Evolutionary conservation across 2,329 filamentous ascomycete species (phyloP).

Genomic region (Sclerotiophoma versabilis): DNA sequence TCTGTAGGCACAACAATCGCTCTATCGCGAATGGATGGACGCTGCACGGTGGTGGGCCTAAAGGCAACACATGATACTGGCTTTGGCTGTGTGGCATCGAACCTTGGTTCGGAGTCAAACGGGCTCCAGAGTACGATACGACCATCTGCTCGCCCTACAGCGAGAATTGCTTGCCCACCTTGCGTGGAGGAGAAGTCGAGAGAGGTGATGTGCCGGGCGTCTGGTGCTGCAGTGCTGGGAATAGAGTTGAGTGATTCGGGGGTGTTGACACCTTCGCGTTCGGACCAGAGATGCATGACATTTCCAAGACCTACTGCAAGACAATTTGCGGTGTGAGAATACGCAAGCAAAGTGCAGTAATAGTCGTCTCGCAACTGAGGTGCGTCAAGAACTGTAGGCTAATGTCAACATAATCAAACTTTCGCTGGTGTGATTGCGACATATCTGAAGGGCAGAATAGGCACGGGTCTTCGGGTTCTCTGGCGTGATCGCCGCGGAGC

Average conservation of each 20-base stretch:
- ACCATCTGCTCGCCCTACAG: constrained; percentile 81
- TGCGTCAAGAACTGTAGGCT: constrained; percentile 79
- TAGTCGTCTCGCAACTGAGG: constrained; percentile 92
- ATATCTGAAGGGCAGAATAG: constrained; percentile 79
- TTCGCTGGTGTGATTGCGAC: constrained; percentile 34
- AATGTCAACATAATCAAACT: constrained; percentile 39
- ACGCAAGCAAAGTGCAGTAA: constrained; percentile 91
- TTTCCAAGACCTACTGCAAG: constrained; percentile 84
- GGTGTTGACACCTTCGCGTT: constrained; percentile 70
- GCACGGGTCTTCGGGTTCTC: constrained; percentile 57
- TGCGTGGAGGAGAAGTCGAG: constrained; percentile 85
- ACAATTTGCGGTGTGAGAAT: constrained; percentile 75
- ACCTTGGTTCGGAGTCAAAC: constrained; percentile 72
- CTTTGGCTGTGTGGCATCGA: constrained; percentile 74
- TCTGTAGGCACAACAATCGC: constrained; percentile 70
- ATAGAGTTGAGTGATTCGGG: constrained; percentile 63
- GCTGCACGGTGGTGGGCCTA: constrained; percentile 67
- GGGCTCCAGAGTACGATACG: constrained; percentile 80
- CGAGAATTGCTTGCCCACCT: constrained; percentile 81
- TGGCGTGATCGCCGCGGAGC: constrained; percentile 35
- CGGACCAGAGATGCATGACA: constrained; percentile 88
- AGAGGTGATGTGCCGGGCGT: constrained; percentile 70
- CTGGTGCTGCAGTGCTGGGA: constrained; percentile 42
- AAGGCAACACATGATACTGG: constrained; percentile 83
- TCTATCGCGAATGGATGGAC: constrained; percentile 58